Evolutionary conservation across 495 filamentous ascomycete genomes (phyloP).

Genomic region (Jackrogersella minutella): DNA sequence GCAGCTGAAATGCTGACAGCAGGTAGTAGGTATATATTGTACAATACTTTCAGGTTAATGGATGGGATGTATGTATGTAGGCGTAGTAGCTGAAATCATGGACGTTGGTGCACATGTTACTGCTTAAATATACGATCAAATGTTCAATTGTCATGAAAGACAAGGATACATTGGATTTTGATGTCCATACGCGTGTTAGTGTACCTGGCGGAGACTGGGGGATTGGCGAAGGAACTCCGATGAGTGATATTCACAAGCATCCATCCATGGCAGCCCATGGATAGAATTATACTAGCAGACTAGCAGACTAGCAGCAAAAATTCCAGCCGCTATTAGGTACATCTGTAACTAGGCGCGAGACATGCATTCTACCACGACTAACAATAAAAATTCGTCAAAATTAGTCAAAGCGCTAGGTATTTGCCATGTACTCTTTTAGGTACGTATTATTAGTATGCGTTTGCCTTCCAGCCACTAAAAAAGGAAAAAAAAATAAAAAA

Average conservation of each 20-base stretch:
- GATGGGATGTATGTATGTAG: too few species aligned
- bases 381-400: neutral
- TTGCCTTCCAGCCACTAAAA: constrained; percentile 5
- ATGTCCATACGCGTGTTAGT: neutral
- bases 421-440: neutral
- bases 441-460: neutral
- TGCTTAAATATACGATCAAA: too few species aligned
- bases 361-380: neutral
- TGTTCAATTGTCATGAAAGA: neutral
- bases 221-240: constrained; percentile 17
- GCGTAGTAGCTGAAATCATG: too few species aligned
- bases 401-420: neutral
- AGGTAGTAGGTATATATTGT: neutral
- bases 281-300: too few species aligned
- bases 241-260: neutral
- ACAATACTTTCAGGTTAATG: too few species aligned
- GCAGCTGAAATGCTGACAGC: constrained; percentile 25
- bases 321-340: neutral
- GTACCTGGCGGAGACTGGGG: neutral
- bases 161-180: neutral
- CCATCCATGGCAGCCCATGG: too few species aligned
- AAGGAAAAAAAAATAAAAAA: too few species aligned
- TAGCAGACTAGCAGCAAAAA: neutral
- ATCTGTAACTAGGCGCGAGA: neutral
- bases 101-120: constrained; percentile 15